A percentile compares a stretch with the other conserved stretches of the same genome.
Conservation (phyloP, 208 protist species). For the Crithidia thermophila region DNA sequence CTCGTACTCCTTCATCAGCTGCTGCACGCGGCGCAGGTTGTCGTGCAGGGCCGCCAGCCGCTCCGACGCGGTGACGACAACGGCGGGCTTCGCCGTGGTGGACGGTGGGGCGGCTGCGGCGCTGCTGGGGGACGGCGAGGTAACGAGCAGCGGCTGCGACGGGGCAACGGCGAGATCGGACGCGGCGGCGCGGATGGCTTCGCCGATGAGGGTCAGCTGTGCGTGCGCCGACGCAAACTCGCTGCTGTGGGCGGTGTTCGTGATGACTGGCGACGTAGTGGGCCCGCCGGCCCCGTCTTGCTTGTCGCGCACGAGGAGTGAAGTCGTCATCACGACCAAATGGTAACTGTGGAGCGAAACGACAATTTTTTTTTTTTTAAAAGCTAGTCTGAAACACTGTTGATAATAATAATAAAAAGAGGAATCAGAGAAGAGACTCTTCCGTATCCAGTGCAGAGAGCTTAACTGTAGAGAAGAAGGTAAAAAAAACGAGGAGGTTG, state of each 20-base stretch:
- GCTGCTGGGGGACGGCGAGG: not conserved
- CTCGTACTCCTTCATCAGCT: constrained; percentile 43
- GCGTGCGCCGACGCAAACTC: constrained; percentile 25
- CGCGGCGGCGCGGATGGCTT: constrained; percentile 16
- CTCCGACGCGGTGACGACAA: constrained; percentile 9
- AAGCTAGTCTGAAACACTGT: too few relatives aligned
- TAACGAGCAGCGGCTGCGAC: not conserved
- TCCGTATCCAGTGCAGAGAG: too few relatives aligned
- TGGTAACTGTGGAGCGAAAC: too few relatives aligned
- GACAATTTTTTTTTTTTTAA: too few relatives aligned
- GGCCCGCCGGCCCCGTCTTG: not conserved
- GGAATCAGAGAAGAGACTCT: not conserved
- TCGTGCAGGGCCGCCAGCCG: constrained; percentile 25
- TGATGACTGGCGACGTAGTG: not conserved
- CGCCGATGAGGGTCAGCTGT: constrained; percentile 20
- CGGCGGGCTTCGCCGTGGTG: too few relatives aligned
- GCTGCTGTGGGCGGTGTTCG: too few relatives aligned
- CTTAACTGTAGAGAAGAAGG: too few relatives aligned
- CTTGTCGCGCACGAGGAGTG: not conserved
- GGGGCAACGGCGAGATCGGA: constrained; percentile 1
- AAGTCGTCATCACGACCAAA: too few relatives aligned
- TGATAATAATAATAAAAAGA: not conserved
- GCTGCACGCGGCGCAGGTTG: constrained; percentile 22
- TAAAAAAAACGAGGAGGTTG: too few relatives aligned
- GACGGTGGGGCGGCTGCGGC: not conserved